Evolutionary conservation across 1,284 basidiomycete species (phyloP).

Genomic region (Entoloma clypeatum): DNA sequence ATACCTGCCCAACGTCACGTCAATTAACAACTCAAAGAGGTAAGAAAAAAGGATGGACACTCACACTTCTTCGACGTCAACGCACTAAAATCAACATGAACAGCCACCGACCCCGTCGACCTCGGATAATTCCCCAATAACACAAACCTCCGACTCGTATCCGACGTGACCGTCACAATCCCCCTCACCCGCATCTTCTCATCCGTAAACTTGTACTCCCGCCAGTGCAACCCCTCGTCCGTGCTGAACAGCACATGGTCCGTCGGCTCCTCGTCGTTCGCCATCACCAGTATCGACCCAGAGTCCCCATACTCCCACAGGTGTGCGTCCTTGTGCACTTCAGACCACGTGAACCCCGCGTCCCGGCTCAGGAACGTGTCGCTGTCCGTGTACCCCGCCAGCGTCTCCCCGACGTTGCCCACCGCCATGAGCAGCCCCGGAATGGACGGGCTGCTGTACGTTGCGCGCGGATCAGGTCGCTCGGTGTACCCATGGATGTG

Average conservation of each 20-base stretch:
- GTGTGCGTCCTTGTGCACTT: constrained; percentile 97
- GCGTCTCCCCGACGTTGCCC: constrained; percentile 89
- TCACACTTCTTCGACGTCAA: constrained; percentile 74
- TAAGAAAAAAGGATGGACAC: constrained; percentile 25
- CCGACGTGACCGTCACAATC: constrained; percentile 87
- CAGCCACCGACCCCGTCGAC: constrained; percentile 53
- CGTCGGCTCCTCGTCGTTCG: constrained; percentile 91
- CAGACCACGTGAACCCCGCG: constrained; percentile 97
- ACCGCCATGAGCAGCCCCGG: constrained; percentile 94
- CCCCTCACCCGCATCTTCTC: constrained; percentile 72
- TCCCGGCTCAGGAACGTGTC: constrained; percentile 97
- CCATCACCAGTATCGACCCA: constrained; percentile 89
- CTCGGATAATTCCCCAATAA: constrained; percentile 69
- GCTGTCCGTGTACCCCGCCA: constrained; percentile 80
- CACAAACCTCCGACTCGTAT: constrained; percentile 90
- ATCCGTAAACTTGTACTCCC: constrained; percentile 78
- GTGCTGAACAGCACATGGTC: constrained; percentile 87
- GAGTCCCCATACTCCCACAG: constrained; percentile 99
- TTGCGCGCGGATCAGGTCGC: constrained; percentile 83
- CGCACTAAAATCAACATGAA: constrained; percentile 88
- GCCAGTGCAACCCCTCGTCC: constrained; percentile 87
- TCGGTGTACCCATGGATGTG: constrained; percentile 97
- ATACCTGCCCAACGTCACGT: constrained; percentile 49
- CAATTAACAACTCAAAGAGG: constrained; percentile 14
- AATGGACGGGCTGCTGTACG: constrained; percentile 89